A percentile compares a stretch with the other conserved stretches of the same genome.
phyloP scores from a whole-genome alignment of 2,329 filamentous ascomycete genomes.

The Nannizzia gypsea region DNA sequence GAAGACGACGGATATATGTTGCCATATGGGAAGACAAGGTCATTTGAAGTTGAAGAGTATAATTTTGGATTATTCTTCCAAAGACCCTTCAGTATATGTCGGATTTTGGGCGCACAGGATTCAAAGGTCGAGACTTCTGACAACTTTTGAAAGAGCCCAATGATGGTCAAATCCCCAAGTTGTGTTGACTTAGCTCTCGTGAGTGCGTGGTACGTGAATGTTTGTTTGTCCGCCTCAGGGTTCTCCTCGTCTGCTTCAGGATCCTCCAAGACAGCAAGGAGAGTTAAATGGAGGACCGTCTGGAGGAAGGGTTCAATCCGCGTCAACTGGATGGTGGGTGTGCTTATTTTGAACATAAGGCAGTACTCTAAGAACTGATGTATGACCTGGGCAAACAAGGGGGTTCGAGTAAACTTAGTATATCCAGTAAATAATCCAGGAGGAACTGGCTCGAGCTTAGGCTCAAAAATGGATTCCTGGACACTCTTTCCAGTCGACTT shows the following conservation, averaged over 20 bases:
- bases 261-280: conserved; percentile 81
- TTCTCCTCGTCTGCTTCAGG: conserved; percentile 43
- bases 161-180: conserved; percentile 36
- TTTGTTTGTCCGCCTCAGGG: conserved; percentile 37
- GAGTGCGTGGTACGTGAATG: conserved; percentile 63
- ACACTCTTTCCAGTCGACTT: conserved; percentile 71
- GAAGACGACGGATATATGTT: conserved; percentile 72
- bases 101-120: conserved; percentile 72
- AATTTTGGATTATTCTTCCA: conserved; percentile 65
- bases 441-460: conserved; percentile 62
- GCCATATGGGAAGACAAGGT: conserved; percentile 55
- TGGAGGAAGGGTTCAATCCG: conserved; percentile 86
- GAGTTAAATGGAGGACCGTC: conserved; percentile 73
- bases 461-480: conserved; percentile 84
- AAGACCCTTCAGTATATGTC: conserved; percentile 70
- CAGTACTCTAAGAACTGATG: conserved; percentile 81
- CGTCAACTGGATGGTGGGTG: conserved; percentile 64
- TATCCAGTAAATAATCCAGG: conserved; percentile 68
- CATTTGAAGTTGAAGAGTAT: conserved; percentile 56
- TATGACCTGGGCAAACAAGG: conserved; percentile 79
- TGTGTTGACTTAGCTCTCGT: conserved; percentile 44
- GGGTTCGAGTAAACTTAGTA: conserved; percentile 66
- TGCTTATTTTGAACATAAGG: conserved; percentile 54
- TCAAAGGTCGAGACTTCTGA: conserved; percentile 62
- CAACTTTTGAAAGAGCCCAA: conserved; percentile 43